Evolutionary conservation across 768 basidiomycete species (phyloP).

Genomic region (Mrakia blollopis): DNA sequence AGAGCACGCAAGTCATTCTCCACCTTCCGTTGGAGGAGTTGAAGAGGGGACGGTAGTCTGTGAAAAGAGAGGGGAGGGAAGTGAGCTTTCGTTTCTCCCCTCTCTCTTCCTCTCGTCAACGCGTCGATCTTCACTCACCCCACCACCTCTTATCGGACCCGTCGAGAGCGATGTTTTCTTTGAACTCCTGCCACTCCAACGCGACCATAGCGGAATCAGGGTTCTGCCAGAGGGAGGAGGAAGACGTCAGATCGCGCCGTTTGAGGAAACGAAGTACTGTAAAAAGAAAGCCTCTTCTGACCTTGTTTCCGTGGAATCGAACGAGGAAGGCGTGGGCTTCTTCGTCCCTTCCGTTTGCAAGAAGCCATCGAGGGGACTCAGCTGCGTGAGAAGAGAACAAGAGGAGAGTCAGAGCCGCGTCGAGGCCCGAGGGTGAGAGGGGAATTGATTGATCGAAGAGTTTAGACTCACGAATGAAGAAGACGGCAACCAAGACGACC

Average conservation of each 20-base stretch:
- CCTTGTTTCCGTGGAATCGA: constrained; percentile 48
- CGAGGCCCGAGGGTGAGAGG: too few species aligned
- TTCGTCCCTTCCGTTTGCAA: constrained; percentile 49
- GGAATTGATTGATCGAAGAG: not conserved
- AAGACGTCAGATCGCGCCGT: not conserved
- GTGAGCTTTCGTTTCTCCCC: too few species aligned
- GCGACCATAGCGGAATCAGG: constrained; percentile 52
- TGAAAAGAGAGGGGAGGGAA: not conserved
- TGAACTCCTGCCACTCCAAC: constrained; percentile 54
- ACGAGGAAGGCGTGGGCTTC: constrained; percentile 52
- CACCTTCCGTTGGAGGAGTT: constrained; percentile 36
- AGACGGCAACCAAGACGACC: not conserved
- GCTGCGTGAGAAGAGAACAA: not conserved
- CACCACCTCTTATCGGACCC: constrained; percentile 59
- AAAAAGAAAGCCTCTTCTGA: not conserved
- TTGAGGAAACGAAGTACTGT: not conserved
- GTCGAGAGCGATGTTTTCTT: constrained; percentile 51
- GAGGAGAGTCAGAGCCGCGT: not conserved
- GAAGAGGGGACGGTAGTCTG: constrained; percentile 47
- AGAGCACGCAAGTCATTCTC: constrained; percentile 50
- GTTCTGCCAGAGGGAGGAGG: constrained; percentile 35
- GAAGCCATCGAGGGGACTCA: constrained; percentile 24
- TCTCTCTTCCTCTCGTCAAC: too few species aligned
- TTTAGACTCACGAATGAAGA: constrained; percentile 15
- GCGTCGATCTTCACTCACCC: not conserved